Evolutionary conservation across 306 rosid species (phyloP).

Genomic region (Benincasa hispida): DNA sequence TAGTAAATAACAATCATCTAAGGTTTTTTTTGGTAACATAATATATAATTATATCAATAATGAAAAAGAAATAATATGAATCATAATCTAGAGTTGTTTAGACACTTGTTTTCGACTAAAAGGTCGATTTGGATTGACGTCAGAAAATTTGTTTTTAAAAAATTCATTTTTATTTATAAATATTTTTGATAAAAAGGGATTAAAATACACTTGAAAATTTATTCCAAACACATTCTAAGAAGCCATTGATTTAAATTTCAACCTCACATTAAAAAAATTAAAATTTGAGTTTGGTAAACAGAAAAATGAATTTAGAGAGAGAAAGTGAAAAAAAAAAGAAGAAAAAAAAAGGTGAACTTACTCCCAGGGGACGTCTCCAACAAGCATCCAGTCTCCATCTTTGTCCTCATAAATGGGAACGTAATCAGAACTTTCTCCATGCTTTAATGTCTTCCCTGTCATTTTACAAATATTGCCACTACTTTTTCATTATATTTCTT

Average conservation of each 20-base stretch:
- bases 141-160: too few species aligned
- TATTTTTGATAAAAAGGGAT: too few species aligned
- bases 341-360: constrained; percentile 22
- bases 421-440: constrained; percentile 42
- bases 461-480: constrained; percentile 7
- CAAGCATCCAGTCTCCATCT: constrained; percentile 98
- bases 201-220: too few species aligned
- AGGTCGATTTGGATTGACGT: too few species aligned
- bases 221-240: too few species aligned
- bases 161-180: too few species aligned
- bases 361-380: constrained; percentile 99
- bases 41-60: not conserved
- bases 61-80: not conserved
- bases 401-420: constrained; percentile 94
- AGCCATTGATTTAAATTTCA: too few species aligned
- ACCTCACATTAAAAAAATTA: too few species aligned
- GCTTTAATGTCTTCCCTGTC: constrained; percentile 67
- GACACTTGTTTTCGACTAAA: too few species aligned
- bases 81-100: not conserved
- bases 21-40: not conserved
- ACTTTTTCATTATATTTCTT: not conserved
- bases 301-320: not conserved
- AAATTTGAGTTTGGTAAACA: not conserved
- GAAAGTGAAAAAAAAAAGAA: not conserved
- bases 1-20: too few species aligned